These are phyloP conservation scores for Arthroderma sp. DNA, from an alignment of 2,329 filamentous ascomycete species.

Conservation along the genomic window DNA sequence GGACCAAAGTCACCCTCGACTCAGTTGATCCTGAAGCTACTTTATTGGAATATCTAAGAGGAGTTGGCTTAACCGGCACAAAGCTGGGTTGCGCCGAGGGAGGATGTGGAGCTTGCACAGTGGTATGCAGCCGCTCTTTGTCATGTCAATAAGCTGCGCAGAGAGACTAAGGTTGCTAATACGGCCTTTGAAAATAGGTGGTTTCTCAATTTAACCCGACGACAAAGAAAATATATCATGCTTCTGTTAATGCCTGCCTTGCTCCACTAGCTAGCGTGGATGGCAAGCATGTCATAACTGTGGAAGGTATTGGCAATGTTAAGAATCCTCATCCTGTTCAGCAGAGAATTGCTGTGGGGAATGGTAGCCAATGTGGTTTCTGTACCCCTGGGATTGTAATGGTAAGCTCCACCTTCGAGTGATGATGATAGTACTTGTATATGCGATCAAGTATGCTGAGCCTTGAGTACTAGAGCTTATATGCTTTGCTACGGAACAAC, in stretches of 20 bases:
- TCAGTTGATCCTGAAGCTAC: conserved; percentile 84
- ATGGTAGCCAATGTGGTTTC: conserved; percentile 90
- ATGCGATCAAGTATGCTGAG: background rate
- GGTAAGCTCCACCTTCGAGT: conserved; percentile 26
- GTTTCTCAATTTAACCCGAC: conserved; percentile 88
- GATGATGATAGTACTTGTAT: background rate
- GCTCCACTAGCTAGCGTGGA: conserved; percentile 86
- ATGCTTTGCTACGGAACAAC: conserved; percentile 81
- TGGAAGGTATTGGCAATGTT: conserved; percentile 86
- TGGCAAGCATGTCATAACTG: conserved; percentile 94
- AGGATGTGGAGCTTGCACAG: conserved; percentile 90
- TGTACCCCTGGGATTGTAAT: conserved; percentile 97
- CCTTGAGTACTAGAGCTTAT: conserved; percentile 51
- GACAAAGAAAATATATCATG: conserved; percentile 86
- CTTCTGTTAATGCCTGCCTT: conserved; percentile 89
- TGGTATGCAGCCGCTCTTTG: conserved; percentile 38
- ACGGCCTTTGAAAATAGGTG: conserved; percentile 34
- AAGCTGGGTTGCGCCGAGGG: conserved; percentile 96
- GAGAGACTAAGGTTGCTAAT: background rate
- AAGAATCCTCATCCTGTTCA: conserved; percentile 79
- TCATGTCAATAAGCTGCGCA: background rate
- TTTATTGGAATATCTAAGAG: conserved; percentile 80
- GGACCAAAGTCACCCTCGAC: conserved; percentile 75
- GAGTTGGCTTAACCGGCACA: conserved; percentile 85
- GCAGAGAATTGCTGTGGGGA: conserved; percentile 77